Base-by-base conservation (phyloP, 2,329 filamentous ascomycete species). In the Ascochyta viciae-villosae region DNA sequence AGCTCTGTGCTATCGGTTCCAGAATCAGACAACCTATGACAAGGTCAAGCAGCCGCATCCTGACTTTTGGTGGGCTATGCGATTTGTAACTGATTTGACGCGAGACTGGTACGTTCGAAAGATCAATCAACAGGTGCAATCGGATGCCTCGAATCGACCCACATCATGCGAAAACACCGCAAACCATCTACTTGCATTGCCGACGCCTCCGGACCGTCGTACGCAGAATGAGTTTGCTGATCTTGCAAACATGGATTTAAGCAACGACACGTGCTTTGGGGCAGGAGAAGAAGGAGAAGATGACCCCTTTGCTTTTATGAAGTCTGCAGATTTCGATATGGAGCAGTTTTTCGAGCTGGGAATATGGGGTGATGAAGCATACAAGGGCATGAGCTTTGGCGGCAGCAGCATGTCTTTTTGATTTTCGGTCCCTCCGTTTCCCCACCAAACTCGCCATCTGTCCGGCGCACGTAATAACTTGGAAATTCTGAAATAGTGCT, bases 1-100 rank as follows among this genome's bases (percentile, higher is more conserved):
- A 45, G 68, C 69, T 6, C 46, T 74, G 1, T 73, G 69, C 55
- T 73, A 73, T 47, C 65, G 71, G 0, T 74, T 75, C 68, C 67
- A 74, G 37, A 61, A 60, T 8, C 44, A 69, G 8, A 58, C 66
- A 1, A 69, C 72, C 1, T 72, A 62, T 24, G 61, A 72, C 22
- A 65, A 60, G 27, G 38, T 35, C 16, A 67, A 62, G 22, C 66
- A 67, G 27, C 50, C 68, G 7, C 65, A 68, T 38, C 56, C 58
- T 10, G 71, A 74, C 49, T 75, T 73, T 35, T 75, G 69, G 65
- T 58, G 49, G 51, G 68, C 64, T 2, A 69, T 75, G 68, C 54
- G 60, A 9, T 66, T 68, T 56, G 68, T 74, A 2, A 68, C 67
- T 31, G 67, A 73, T 9, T 29, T 72, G 47, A 73, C 71, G 1